Evolutionary conservation across 2,329 filamentous ascomycete species (phyloP).

Genomic region (Colletotrichum scovillei): DNA sequence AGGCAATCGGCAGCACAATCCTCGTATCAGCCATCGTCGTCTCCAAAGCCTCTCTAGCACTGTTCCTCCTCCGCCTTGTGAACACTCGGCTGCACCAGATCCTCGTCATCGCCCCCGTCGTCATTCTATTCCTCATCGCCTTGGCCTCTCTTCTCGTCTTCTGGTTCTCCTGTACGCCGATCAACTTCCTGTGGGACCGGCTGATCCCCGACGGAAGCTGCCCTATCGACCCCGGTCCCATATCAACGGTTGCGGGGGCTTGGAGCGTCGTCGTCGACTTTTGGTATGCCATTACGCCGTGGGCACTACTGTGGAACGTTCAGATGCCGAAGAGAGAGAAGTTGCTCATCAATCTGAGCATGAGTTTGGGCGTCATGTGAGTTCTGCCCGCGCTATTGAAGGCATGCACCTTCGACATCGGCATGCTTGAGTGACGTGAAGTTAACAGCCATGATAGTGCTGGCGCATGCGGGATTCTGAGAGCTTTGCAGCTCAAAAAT

Average conservation of each 20-base stretch:
- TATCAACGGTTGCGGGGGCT: slow-evolving; percentile 26
- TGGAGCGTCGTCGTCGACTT: slow-evolving; percentile 48
- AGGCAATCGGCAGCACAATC: slow-evolving; percentile 33
- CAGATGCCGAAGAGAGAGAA: slow-evolving; percentile 59
- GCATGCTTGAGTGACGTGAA: too few species aligned
- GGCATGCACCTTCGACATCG: neutral
- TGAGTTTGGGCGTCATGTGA: slow-evolving; percentile 55
- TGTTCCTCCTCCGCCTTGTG: slow-evolving; percentile 33
- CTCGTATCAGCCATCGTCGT: slow-evolving; percentile 31
- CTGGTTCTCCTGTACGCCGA: slow-evolving; percentile 31
- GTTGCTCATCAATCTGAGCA: slow-evolving; percentile 53
- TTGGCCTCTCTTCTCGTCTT: slow-evolving; percentile 24
- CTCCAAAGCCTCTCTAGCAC: slow-evolving; percentile 30
- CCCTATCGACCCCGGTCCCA: slow-evolving; percentile 27
- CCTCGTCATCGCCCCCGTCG: slow-evolving; percentile 20
- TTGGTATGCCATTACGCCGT: slow-evolving; percentile 54
- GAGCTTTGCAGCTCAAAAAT: slow-evolving; percentile 43
- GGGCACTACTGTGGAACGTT: slow-evolving; percentile 56
- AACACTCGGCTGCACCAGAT: slow-evolving; percentile 17
- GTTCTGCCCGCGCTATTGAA: neutral
- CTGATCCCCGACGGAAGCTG: slow-evolving; percentile 22
- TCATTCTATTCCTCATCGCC: slow-evolving; percentile 18
- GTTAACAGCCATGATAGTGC: slow-evolving; percentile 36
- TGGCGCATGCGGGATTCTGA: slow-evolving; percentile 43
- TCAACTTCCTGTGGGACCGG: slow-evolving; percentile 30